These are phyloP conservation scores for Plantago lanceolata DNA, from an alignment of 305 asterid species.

Conservation along the genomic window DNA sequence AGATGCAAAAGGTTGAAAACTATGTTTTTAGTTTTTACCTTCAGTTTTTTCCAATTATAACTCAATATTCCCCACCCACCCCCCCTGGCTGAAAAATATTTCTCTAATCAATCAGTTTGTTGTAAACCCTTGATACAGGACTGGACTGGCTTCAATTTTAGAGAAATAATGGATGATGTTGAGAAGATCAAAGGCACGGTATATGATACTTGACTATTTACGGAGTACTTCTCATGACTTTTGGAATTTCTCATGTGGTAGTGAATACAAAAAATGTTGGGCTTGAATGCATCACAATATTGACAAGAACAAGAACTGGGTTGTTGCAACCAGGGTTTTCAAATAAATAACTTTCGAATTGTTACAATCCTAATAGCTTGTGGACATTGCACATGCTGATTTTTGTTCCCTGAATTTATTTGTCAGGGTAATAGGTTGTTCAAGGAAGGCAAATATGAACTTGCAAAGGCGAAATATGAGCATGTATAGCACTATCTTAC, in stretches of 20 bases:
- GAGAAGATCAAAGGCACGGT: slow-evolving; percentile 99
- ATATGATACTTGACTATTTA: slow-evolving; percentile 29
- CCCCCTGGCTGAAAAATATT: slow-evolving; percentile 18
- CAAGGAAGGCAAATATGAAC: slow-evolving; percentile 87
- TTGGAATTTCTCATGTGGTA: neutral
- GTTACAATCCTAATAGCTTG: neutral
- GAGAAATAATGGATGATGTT: slow-evolving; percentile 93
- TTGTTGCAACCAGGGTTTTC: neutral
- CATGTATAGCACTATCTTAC: slow-evolving; percentile 39
- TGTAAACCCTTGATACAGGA: slow-evolving; percentile 54
- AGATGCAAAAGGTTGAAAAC: slow-evolving; percentile 66
- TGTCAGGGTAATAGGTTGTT: slow-evolving; percentile 98
- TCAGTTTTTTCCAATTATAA: slow-evolving; percentile 4
- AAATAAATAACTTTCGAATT: neutral
- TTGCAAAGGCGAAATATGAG: slow-evolving; percentile 95
- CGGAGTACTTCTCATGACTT: slow-evolving; percentile 10
- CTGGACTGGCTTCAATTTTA: slow-evolving; percentile 90
- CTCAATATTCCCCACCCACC: too few species aligned
- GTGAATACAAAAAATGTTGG: neutral
- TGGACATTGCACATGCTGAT: slow-evolving; percentile 16
- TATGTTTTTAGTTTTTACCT: neutral
- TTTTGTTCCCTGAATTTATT: slow-evolving; percentile 18
- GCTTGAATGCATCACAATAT: neutral
- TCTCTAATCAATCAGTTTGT: slow-evolving; percentile 18
- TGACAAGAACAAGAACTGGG: neutral